Percentiles rank a stretch among this genome's conserved stretches.
phyloP scores from a whole-genome alignment of 31 red algal species.

The Bonnemaisonia californica region DNA sequence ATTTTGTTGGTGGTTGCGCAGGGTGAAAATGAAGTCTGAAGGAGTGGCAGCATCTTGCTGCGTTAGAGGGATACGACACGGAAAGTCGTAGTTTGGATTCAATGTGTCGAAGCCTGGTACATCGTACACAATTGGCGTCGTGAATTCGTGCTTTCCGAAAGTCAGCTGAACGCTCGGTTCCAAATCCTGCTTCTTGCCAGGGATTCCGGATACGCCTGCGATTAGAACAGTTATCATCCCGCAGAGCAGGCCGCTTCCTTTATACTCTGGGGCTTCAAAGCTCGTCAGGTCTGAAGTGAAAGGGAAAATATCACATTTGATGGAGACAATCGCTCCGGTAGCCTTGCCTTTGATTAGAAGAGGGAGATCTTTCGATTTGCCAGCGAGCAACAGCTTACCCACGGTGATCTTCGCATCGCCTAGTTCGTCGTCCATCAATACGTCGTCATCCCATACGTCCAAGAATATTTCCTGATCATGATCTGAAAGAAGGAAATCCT shows the following conservation, averaged over 20 bases:
- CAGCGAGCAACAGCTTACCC: conserved; percentile 41
- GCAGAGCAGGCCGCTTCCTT: conserved; percentile 10
- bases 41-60: background rate
- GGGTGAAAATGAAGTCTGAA: conserved; percentile 41
- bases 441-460: conserved; percentile 51
- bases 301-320: conserved; percentile 41
- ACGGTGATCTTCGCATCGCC: conserved; percentile 55
- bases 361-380: conserved; percentile 28
- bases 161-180: conserved; percentile 39
- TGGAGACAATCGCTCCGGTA: conserved; percentile 52
- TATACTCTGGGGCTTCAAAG: conserved; percentile 32
- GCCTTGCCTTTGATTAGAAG: conserved; percentile 23
- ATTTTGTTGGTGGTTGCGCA: conserved; percentile 44
- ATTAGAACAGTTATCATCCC: conserved; percentile 60
- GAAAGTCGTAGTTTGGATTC: conserved; percentile 59
- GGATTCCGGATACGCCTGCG: conserved; percentile 49
- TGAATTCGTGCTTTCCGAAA: conserved; percentile 19
- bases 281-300: conserved; percentile 39
- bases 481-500: conserved; percentile 68
- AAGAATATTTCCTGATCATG: conserved; percentile 59
- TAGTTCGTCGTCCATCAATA: conserved; percentile 52
- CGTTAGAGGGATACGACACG: conserved; percentile 53
- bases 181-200: conserved; percentile 30
- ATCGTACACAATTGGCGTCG: conserved; percentile 49
- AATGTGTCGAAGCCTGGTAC: conserved; percentile 44